Conservation (phyloP, 768 basidiomycete genomes). For the Mycena venus region DNA sequence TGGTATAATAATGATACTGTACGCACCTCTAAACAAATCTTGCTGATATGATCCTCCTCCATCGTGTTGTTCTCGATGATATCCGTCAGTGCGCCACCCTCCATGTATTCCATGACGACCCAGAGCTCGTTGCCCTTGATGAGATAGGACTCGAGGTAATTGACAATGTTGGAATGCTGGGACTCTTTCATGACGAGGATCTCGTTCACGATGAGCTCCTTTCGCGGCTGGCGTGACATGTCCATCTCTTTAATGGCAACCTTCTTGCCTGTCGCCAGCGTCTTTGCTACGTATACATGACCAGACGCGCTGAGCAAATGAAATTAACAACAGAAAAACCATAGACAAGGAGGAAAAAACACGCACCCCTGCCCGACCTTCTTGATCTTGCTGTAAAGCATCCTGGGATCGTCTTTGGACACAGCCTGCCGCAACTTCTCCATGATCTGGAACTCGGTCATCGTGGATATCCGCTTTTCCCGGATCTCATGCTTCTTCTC, state of each 20-base stretch:
- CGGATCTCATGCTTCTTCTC: slow-evolving; percentile 75
- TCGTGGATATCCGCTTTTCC: slow-evolving; percentile 93
- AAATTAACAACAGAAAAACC: not conserved
- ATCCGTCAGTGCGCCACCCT: slow-evolving; percentile 96
- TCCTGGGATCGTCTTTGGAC: slow-evolving; percentile 86
- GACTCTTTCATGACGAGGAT: slow-evolving; percentile 99
- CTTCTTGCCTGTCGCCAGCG: slow-evolving; percentile 83
- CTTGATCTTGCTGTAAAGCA: slow-evolving; percentile 95
- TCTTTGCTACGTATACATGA: slow-evolving; percentile 97
- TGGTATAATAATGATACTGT: too few species aligned
- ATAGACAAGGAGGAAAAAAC: not conserved
- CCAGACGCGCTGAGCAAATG: slow-evolving; percentile 84
- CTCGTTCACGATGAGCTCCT: slow-evolving; percentile 98
- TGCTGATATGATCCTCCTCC: slow-evolving; percentile 95
- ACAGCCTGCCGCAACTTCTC: slow-evolving; percentile 94
- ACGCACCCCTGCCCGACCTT: slow-evolving; percentile 98
- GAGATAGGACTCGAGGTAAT: slow-evolving; percentile 92
- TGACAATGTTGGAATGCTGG: slow-evolving; percentile 97
- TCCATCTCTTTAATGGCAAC: slow-evolving; percentile 99
- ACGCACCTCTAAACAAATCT: slow-evolving; percentile 90
- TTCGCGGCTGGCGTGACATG: slow-evolving; percentile 91
- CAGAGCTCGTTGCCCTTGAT: slow-evolving; percentile 91
- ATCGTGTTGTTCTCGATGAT: slow-evolving; percentile 97
- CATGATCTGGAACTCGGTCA: slow-evolving; percentile 99
- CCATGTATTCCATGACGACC: slow-evolving; percentile 99